Evolutionary conservation across 2,329 filamentous ascomycete genomes (phyloP).

Genomic region (Davidsoniella australis): DNA sequence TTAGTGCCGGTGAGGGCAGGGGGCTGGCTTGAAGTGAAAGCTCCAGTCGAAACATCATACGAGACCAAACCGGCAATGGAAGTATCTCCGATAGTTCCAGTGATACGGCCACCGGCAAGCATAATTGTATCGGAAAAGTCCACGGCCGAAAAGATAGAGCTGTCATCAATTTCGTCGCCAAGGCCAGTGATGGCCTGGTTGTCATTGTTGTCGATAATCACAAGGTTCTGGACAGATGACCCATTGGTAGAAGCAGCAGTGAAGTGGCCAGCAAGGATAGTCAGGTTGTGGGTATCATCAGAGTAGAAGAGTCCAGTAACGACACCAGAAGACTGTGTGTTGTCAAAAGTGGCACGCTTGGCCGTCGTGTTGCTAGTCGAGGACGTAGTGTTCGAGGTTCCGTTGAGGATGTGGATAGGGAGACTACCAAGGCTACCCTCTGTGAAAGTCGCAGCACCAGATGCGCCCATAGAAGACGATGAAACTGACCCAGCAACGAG

Average conservation of each 20-base stretch:
- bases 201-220: slow-evolving; percentile 64
- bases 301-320: slow-evolving; percentile 64
- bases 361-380: slow-evolving; percentile 21
- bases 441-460: slow-evolving; percentile 53
- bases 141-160: slow-evolving; percentile 61
- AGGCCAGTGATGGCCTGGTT: slow-evolving; percentile 52
- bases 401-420: slow-evolving; percentile 36
- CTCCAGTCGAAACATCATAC: slow-evolving; percentile 54
- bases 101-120: slow-evolving; percentile 68
- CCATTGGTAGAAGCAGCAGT: slow-evolving; percentile 51
- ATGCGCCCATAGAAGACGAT: slow-evolving; percentile 55
- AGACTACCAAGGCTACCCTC: slow-evolving; percentile 35
- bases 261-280: slow-evolving; percentile 79
- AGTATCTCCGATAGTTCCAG: slow-evolving; percentile 47
- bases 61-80: slow-evolving; percentile 57
- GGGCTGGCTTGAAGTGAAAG: slow-evolving; percentile 50
- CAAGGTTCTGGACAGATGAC: slow-evolving; percentile 58
- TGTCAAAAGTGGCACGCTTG: slow-evolving; percentile 16
- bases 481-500: slow-evolving; percentile 73
- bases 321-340: slow-evolving; percentile 38
- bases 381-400: slow-evolving; percentile 21
- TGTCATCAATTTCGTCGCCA: slow-evolving; percentile 43
- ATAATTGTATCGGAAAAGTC: slow-evolving; percentile 49
- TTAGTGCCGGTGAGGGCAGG: slow-evolving; percentile 54
- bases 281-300: slow-evolving; percentile 55